Base-by-base conservation (phyloP, 305 asterid genomes). In the Fraxinus ornus region DNA sequence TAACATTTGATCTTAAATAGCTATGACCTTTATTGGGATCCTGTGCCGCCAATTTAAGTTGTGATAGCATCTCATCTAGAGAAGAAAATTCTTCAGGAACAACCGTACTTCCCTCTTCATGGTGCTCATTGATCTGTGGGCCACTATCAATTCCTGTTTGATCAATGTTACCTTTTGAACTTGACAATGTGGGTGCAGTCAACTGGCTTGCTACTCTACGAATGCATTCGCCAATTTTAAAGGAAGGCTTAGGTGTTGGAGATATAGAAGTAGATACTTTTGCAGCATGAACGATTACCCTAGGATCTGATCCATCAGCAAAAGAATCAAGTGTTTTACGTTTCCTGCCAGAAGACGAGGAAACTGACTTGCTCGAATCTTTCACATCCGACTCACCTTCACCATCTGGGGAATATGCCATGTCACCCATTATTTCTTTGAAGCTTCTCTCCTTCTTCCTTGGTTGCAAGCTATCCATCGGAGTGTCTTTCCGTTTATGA, bases 141-240 rank as follows among this genome's bases (percentile, higher is more conserved):
- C 91, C 89, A 80, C 84, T 82, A 75, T 90, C 92, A 49, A 78
- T 73, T 28, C 60, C 89, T 17, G 84, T 55, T 6, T 55, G 66
- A 55, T 55, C 66, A 0, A 6, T 55, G 64, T 55, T 55, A 19
- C 66, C 66, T 55, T 55, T 55, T 55, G 66, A 81, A 75, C 68
- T 77, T n/a, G 95, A 80, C n/a, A 94, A 81, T 10, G 91, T 72
- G 72, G 94, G 76, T 17, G 93, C 94, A 24, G 98, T 91, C 84
- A 96, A 83, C 84, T 94, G 97, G 91, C 91, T 91, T 75, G 99
- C 99, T 64, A 91, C 97, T 89, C 98, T 90, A 44, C 93, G 94
- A 28, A 96, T 96, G 84, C 99, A 93, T 79, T 94, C 99, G 8
- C 99, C 99, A 21, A 96, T 91, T 85, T 91, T 93, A 70, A 96